phyloP scores from a whole-genome alignment of 345 rosid species.

The Citrus glauca region DNA sequence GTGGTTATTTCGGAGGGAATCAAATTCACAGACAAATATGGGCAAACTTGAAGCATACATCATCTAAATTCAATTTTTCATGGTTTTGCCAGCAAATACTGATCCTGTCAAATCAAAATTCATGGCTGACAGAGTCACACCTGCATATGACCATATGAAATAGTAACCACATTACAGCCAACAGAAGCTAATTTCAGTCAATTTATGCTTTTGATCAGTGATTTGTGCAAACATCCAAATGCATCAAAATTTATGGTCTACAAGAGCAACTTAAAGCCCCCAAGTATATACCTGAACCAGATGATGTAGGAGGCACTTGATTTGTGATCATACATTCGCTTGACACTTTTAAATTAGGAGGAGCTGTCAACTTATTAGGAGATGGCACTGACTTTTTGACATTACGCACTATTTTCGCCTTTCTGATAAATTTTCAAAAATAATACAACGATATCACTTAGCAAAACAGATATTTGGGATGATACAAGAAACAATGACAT shows the following conservation, averaged over 20 bases:
- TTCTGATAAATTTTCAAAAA: constrained; percentile 34
- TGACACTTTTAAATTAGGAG: constrained; percentile 21
- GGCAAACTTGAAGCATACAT: not conserved
- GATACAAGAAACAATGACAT: not conserved
- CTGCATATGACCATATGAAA: not conserved
- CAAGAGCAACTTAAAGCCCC: not conserved
- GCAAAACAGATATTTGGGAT: not conserved
- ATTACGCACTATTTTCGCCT: constrained; percentile 59
- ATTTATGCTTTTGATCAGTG: not conserved
- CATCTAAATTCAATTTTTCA: not conserved
- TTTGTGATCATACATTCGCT: constrained; percentile 35
- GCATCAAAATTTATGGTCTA: constrained; percentile 3
- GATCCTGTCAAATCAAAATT: not conserved
- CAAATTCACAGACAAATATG: not conserved
- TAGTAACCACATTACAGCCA: not conserved
- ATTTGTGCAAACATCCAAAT: not conserved
- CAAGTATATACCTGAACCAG: constrained; percentile 40
- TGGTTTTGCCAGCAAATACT: not conserved
- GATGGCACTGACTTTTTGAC: constrained; percentile 28
- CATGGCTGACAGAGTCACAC: not conserved
- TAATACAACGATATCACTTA: not conserved
- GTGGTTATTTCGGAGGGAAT: not conserved
- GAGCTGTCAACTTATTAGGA: constrained; percentile 27
- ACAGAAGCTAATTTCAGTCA: not conserved
- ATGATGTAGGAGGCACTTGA: constrained; percentile 26